Percentiles rank a stretch among this genome's conserved stretches.
Conservation (phyloP, 768 basidiomycete species). For the Daedalea quercina region DNA sequence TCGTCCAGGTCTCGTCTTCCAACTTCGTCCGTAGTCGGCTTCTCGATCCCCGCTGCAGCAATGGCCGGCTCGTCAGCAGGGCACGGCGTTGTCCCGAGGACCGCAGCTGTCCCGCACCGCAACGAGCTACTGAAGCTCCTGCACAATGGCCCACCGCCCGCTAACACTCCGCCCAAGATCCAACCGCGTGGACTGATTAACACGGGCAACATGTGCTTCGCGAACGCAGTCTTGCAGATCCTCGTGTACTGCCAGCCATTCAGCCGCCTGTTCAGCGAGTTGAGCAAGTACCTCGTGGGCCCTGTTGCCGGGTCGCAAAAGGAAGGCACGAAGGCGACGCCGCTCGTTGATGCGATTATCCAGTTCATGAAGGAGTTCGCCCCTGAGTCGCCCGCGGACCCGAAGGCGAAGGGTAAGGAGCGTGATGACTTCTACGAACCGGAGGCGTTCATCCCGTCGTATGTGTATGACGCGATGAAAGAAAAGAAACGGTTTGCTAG, state of each 20-base stretch:
- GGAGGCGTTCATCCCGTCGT: slow-evolving; percentile 78
- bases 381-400: slow-evolving; percentile 20
- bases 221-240: slow-evolving; percentile 89
- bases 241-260: slow-evolving; percentile 89
- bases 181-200: slow-evolving; percentile 83
- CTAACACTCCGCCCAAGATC: slow-evolving; percentile 26
- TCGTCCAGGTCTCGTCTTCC: slow-evolving; percentile 45
- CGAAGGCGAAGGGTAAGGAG: slow-evolving; percentile 38
- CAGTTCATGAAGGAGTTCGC: slow-evolving; percentile 76
- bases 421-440: slow-evolving; percentile 42
- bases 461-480: slow-evolving; percentile 89
- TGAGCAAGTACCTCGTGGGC: slow-evolving; percentile 48
- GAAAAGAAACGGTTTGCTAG: slow-evolving; percentile 89
- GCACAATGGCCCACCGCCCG: slow-evolving; percentile 28
- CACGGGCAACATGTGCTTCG: slow-evolving; percentile 96
- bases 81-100: slow-evolving; percentile 17
- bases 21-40: slow-evolving; percentile 64
- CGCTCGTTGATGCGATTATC: slow-evolving; percentile 62
- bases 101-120: slow-evolving; percentile 25
- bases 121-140: slow-evolving; percentile 51
- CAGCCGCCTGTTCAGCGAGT: slow-evolving; percentile 64
- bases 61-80: slow-evolving; percentile 15
- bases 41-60: slow-evolving; percentile 57
- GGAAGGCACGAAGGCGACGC: slow-evolving; percentile 32
- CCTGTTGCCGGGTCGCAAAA: slow-evolving; percentile 22